A percentile compares a stretch with the other conserved stretches of the same genome.
Evolutionary conservation across 2,329 filamentous ascomycete genomes (phyloP).

Genomic region (Pseudogymnoascus pannorum): DNA sequence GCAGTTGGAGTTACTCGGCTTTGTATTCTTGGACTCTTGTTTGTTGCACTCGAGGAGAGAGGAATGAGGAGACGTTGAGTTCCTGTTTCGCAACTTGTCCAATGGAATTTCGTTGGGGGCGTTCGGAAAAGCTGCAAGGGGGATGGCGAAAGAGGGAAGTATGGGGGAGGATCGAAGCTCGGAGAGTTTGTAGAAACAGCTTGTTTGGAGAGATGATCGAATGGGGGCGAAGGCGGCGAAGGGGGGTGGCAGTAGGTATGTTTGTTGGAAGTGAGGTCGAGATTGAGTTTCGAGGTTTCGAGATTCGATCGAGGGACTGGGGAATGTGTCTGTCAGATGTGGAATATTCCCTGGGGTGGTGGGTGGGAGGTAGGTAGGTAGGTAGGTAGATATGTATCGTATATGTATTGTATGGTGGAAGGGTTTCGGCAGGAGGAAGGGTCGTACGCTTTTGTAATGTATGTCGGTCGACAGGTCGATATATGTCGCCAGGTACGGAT

Average conservation of each 20-base stretch:
- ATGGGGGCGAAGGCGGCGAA: neutral
- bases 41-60: neutral
- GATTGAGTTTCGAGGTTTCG: neutral
- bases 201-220: neutral
- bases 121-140: neutral
- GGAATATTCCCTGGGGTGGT: neutral
- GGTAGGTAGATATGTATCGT: neutral
- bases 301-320: neutral
- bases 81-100: neutral
- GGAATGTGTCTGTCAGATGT: neutral
- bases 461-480: neutral
- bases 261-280: neutral
- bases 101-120: neutral
- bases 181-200: neutral
- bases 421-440: neutral
- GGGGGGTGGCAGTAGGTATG: neutral
- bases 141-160: neutral
- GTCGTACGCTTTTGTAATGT: neutral
- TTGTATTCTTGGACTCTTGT: neutral
- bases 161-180: neutral
- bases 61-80: neutral
- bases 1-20: neutral
- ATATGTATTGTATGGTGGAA: too few relatives aligned
- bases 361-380: neutral
- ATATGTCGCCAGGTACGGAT: neutral